Evolutionary conservation across 768 basidiomycete genomes (phyloP).

Genomic region (Kwoniella bestiolae): DNA sequence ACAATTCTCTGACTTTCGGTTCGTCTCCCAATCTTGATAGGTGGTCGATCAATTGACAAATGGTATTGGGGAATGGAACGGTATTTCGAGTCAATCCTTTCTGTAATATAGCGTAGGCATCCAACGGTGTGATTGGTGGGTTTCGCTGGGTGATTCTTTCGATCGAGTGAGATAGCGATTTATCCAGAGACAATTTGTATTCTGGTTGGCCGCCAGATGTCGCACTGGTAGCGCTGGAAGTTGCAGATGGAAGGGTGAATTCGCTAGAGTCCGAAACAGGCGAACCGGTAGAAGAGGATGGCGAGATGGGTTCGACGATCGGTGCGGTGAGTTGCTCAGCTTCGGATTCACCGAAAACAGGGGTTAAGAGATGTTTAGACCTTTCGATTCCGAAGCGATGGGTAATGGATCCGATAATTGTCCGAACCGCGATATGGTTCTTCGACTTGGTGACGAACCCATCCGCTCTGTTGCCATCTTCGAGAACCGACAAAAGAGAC

Average conservation of each 20-base stretch:
- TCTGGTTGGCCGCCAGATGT: conserved; percentile 1
- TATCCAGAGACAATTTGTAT: conserved; percentile 19
- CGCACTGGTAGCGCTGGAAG: not conserved
- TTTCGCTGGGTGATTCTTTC: conserved; percentile 33
- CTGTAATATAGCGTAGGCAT: conserved; percentile 64
- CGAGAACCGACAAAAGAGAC: conserved; percentile 27
- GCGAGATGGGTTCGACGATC: conserved; percentile 4
- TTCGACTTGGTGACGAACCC: not conserved
- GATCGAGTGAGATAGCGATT: conserved; percentile 27
- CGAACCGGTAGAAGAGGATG: conserved; percentile 5
- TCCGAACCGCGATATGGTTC: not conserved
- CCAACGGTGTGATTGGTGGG: conserved; percentile 49
- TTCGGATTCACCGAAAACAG: conserved; percentile 18
- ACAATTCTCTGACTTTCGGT: conserved; percentile 68
- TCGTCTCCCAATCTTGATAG: conserved; percentile 70
- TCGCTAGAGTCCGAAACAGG: not conserved
- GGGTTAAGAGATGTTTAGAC: conserved; percentile 8
- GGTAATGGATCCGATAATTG: conserved; percentile 9
- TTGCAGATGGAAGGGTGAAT: conserved; percentile 7
- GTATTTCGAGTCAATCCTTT: conserved; percentile 28
- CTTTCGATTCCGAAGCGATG: conserved; percentile 21
- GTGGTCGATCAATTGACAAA: conserved; percentile 70
- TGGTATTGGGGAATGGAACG: conserved; percentile 57
- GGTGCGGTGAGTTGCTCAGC: not conserved
- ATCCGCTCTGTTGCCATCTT: not conserved